Conservation (phyloP, 2,329 filamentous ascomycete species). For the Neocucurbitaria cava region DNA sequence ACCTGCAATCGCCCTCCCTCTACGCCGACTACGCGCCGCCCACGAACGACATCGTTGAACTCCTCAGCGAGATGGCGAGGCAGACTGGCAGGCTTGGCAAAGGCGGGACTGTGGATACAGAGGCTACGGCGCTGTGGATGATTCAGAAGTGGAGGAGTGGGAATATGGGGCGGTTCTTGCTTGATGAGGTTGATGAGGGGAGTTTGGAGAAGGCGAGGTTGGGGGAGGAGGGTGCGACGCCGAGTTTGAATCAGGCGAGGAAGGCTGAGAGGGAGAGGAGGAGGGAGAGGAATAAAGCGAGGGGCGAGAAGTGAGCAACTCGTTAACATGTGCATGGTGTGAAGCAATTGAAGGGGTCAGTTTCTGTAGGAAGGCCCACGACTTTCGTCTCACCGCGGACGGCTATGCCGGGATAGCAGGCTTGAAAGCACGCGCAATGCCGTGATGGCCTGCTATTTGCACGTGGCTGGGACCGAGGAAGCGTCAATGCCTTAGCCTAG, state of each 20-base stretch:
- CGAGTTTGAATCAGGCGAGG: constrained; percentile 73
- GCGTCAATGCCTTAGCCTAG: too few relatives aligned
- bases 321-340: not conserved
- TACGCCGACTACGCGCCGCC: constrained; percentile 75
- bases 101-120: constrained; percentile 73
- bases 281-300: constrained; percentile 35
- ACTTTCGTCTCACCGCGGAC: not conserved
- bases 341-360: not conserved
- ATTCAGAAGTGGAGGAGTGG: constrained; percentile 84
- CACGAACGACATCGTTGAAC: constrained; percentile 81
- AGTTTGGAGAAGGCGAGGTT: constrained; percentile 61
- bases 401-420: not conserved
- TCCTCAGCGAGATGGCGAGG: constrained; percentile 74
- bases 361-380: not conserved
- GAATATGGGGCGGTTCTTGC: constrained; percentile 74
- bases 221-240: constrained; percentile 53
- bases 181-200: constrained; percentile 76
- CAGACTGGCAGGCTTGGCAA: constrained; percentile 78
- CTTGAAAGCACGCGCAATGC: not conserved
- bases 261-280: constrained; percentile 68
- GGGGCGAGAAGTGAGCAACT: constrained; percentile 23
- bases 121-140: constrained; percentile 79
- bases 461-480: too few relatives aligned
- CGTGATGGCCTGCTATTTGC: too few relatives aligned
- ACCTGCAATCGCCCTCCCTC: constrained; percentile 66